Conservation (phyloP, 2,329 filamentous ascomycete genomes). For the Xylariales sp. region DNA sequence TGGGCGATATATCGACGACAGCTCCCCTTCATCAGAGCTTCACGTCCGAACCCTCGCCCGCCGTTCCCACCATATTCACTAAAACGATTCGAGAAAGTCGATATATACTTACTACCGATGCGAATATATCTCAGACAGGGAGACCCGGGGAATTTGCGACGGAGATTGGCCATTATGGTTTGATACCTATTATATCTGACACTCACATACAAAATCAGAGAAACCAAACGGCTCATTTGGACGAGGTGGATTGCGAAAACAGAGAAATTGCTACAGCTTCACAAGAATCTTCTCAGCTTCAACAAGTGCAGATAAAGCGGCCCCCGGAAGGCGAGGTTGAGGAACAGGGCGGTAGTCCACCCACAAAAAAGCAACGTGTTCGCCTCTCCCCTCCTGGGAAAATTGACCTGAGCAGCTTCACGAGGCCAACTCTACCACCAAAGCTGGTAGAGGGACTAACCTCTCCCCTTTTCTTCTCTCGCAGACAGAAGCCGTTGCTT, state of each 20-base stretch:
- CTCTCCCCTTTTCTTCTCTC: conserved; percentile 66
- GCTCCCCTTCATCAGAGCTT: conserved; percentile 39
- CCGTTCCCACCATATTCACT: conserved; percentile 40
- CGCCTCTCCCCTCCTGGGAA: conserved; percentile 59
- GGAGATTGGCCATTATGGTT: conserved; percentile 48
- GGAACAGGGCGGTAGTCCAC: conserved; percentile 42
- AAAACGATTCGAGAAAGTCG: conserved; percentile 42
- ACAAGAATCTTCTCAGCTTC: conserved; percentile 38
- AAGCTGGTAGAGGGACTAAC: conserved; percentile 54
- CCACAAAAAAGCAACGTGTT: conserved; percentile 60
- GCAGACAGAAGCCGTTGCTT: conserved; percentile 53
- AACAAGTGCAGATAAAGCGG: conserved; percentile 41
- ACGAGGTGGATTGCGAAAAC: conserved; percentile 34
- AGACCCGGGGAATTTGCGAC: conserved; percentile 45
- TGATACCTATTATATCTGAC: conserved; percentile 43
- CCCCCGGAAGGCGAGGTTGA: conserved; percentile 38
- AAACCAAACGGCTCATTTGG: conserved; percentile 33
- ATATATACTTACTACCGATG: conserved; percentile 42
- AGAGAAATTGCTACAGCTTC: conserved; percentile 29
- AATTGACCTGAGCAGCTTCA: conserved; percentile 56
- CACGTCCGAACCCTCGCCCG: conserved; percentile 40
- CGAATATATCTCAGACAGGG: conserved; percentile 39
- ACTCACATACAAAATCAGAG: conserved; percentile 39
- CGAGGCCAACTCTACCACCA: conserved; percentile 44
- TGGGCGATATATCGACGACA: conserved; percentile 43